Evolutionary conservation across 768 basidiomycete genomes (phyloP).

Genomic region (Leccinellum luteum): DNA sequence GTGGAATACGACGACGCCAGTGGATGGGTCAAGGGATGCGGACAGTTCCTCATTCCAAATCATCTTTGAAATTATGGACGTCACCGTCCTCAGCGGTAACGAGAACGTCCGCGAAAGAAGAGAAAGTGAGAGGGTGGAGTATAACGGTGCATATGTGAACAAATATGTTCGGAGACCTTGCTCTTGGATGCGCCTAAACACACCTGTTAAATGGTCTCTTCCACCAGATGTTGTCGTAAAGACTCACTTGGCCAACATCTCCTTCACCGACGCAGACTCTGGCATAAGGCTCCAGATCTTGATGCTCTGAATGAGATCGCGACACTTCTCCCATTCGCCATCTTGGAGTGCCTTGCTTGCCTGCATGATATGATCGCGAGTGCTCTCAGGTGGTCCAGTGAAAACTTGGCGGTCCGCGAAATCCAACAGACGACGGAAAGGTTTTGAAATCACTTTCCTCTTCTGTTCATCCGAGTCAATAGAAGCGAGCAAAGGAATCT

Average conservation of each 20-base stretch:
- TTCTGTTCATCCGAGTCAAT: constrained; percentile 93
- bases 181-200: constrained; percentile 91
- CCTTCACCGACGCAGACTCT: constrained; percentile 81
- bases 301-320: constrained; percentile 91
- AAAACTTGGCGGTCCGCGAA: constrained; percentile 98
- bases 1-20: constrained; percentile 90
- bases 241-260: constrained; percentile 88
- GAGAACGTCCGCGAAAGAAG: constrained; percentile 88
- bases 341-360: constrained; percentile 95
- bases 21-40: constrained; percentile 90
- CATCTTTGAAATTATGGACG: constrained; percentile 90
- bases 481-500: constrained; percentile 92
- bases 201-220: neutral
- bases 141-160: constrained; percentile 93
- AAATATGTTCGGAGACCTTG: constrained; percentile 96
- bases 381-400: constrained; percentile 97
- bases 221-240: neutral
- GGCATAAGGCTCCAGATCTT: constrained; percentile 99
- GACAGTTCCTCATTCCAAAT: constrained; percentile 96
- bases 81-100: constrained; percentile 75
- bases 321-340: constrained; percentile 96
- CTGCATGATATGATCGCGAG: constrained; percentile 98
- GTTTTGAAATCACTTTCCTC: constrained; percentile 92
- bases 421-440: constrained; percentile 92
- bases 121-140: constrained; percentile 85